Base-by-base conservation (phyloP, 1,139 yeast species). In the Chernovozyma aurita region DNA sequence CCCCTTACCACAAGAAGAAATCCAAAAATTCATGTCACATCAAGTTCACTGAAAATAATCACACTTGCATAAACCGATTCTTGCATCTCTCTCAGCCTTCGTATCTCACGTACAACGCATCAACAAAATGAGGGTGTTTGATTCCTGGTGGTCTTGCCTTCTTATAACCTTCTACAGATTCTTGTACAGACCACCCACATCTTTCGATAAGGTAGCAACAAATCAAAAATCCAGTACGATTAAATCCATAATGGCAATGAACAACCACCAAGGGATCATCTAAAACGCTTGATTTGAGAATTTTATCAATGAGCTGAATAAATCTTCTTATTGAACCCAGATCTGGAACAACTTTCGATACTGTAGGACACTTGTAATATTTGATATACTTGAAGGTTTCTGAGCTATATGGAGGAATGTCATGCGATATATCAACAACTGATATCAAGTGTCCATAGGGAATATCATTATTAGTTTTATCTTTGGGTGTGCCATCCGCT, bases 241-340 rank as follows among this genome's bases (percentile, higher is more conserved):
- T 84, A 56, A 82, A 85, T 3, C 94, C 94, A 52, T 84, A 84
- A 53, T 84, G 94, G 53, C 94, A 84, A 56, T 84, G 94, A 4
- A 84, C 83, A 0, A 76, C 88, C 4, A 83, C 61, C 24, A 68
- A 59, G 7, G 76, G 76, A 24, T 46, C 33, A 12, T 49, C 44
- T 30, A 47, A 43, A 4, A 8, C 20, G 12, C 17, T 20, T 8
- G 42, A 35, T 5, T 49, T 43, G n/a, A 75, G 48, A 17, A 79
- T 69, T 32, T 65, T 63, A 46, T 78, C 80, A 7, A 80, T 70
- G 34, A 80, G 61, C 32, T 63, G 70, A 30, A 78, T 66, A 46
- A 81, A 84, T 39, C 70, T 63, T 28, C 78, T 55, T 15, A 83
- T 79, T 9, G 85, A 79, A 8, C 68, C 63, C 34, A 66, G 69